Percentiles rank a stretch among this genome's conserved stretches.
These are phyloP conservation scores for Spathaspora boniae DNA, from an alignment of 805 yeast species.

Conservation along the genomic window DNA sequence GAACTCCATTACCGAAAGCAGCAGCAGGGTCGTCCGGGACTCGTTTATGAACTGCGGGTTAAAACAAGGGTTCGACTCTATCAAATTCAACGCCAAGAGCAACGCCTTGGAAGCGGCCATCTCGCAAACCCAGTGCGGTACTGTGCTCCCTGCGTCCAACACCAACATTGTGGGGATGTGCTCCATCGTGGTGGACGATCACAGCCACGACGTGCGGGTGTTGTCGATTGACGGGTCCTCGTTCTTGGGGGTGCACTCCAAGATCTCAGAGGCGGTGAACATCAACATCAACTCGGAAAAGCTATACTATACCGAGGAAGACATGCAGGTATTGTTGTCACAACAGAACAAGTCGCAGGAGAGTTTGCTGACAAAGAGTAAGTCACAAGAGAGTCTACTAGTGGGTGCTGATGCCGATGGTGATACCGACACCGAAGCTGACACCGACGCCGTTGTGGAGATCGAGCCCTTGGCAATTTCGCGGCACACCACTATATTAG, in stretches of 20 bases:
- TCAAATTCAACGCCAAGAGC: constrained; percentile 30
- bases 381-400: constrained; percentile 15
- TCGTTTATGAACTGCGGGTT: constrained; percentile 34
- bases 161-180: constrained; percentile 45
- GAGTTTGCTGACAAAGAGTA: no score
- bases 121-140: constrained; percentile 55
- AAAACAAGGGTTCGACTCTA: constrained; percentile 44
- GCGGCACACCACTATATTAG: constrained; percentile 8
- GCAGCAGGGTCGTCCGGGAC: constrained; percentile 13
- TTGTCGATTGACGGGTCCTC: constrained; percentile 53
- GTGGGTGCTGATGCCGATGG: no score
- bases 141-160: constrained; percentile 58
- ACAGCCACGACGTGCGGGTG: constrained; percentile 39
- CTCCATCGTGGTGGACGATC: constrained; percentile 25
- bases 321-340: constrained; percentile 20
- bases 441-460: not conserved
- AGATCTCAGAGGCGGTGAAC: constrained; percentile 30
- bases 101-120: constrained; percentile 28
- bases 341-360: constrained; percentile 8
- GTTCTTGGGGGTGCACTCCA: constrained; percentile 54
- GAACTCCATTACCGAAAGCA: constrained; percentile 20
- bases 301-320: constrained; percentile 29
- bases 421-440: no score
- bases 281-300: constrained; percentile 18
- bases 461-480: constrained; percentile 9